These are phyloP conservation scores for Solanum tacnaense DNA, from an alignment of 257 asterid species.

Conservation along the genomic window DNA sequence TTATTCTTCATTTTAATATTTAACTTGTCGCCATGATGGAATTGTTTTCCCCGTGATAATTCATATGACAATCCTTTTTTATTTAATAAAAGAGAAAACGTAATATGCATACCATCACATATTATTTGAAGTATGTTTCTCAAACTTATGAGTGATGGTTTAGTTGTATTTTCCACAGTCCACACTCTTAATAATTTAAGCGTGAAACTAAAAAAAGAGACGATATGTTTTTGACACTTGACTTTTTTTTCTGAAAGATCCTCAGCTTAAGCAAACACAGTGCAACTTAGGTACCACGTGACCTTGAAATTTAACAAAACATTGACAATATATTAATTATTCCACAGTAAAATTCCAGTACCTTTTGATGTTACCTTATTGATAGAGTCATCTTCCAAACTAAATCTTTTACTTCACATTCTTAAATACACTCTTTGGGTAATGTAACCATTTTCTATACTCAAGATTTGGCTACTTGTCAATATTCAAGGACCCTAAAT, in stretches of 20 bases:
- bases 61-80: neutral
- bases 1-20: neutral
- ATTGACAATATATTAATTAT: neutral
- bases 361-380: neutral
- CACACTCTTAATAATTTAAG: too few relatives aligned
- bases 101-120: too few relatives aligned
- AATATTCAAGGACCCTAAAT: neutral
- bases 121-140: too few relatives aligned
- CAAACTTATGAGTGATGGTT: too few relatives aligned
- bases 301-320: neutral
- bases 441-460: neutral
- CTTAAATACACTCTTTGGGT: slow-evolving; percentile 1
- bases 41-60: too few relatives aligned
- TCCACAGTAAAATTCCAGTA: neutral
- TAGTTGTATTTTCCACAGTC: too few relatives aligned
- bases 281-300: neutral
- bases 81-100: neutral
- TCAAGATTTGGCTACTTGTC: neutral
- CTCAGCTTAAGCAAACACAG: too few relatives aligned
- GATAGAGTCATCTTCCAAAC: slow-evolving; percentile 13
- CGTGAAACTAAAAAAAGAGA: too few relatives aligned
- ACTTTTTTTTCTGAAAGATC: too few relatives aligned
- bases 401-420: neutral
- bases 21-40: neutral
- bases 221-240: too few relatives aligned